Evolutionary conservation across 495 filamentous ascomycete genomes (phyloP), one percentile per base, ranked within the genome.

Genomic region (Xylaria grammica): DNA sequence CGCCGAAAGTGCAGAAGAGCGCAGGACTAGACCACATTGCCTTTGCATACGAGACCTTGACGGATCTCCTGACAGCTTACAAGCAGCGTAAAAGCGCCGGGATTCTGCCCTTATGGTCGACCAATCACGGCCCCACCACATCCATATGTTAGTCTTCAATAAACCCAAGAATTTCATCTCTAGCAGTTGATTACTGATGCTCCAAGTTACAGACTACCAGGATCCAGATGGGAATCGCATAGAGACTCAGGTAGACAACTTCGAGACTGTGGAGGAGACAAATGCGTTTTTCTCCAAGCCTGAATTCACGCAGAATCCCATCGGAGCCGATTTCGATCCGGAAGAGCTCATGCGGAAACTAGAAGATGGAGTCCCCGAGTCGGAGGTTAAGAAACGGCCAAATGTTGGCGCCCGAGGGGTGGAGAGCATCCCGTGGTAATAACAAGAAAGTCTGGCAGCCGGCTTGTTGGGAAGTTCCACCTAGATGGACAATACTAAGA

Each of bases 171-270:
- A n/a, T 42, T n/a, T 9, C 38, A 9, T n/a, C 9, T 42, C 9
- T 42, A n/a, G 38, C 38, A n/a, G 38, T 9, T 9, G 9, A 42
- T 9, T 9, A 9, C 9, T n/a, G 38, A 9, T 9, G 38, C 9
- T 42, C 38, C 38, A n/a, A 42, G 9, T 42, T 9, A 42, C 38
- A 42, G n/a, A 53, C 27, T 63, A 53, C 26, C 5, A 65, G 19
- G 81, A 84, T 55, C 80, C 80, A 17, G 81, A 84, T 59, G 79
- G 79, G 7, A 84, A 84, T 64, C 30, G 54, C 46, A 63, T 83
- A 48, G 82, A 84, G 67, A 77, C 73, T 6, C 80, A 84, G 67
- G 77, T 81, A 2, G 79, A 82, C 57, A 77, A 74, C 40, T 79
- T 81, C 49, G 73, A 76, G 22, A 73, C 71, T 4, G 58, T 69